Conservation (phyloP, 768 basidiomycete genomes). For the Dacryopinax primogenitus region DNA sequence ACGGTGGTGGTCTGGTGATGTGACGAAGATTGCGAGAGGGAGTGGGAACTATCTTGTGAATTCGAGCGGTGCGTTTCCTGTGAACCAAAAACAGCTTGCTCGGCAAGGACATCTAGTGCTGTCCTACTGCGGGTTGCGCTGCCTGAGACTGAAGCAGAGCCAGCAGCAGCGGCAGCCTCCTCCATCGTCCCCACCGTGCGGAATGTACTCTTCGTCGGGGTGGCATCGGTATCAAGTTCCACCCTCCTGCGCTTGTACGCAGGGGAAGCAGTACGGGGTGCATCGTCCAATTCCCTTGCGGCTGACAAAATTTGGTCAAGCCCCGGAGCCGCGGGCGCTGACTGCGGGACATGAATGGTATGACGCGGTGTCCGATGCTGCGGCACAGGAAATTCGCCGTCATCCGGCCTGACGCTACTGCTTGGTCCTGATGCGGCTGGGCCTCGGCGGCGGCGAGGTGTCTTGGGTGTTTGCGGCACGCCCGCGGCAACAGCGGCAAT, state of each 20-base stretch:
- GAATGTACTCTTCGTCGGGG: not conserved
- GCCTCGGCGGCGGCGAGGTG: slow-evolving; percentile 14
- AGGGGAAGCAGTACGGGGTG: slow-evolving; percentile 44
- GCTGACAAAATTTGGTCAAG: not conserved
- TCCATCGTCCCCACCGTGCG: not conserved
- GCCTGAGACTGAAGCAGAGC: not conserved
- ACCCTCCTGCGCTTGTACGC: slow-evolving; percentile 20
- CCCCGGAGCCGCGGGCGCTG: slow-evolving; percentile 1
- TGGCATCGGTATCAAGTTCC: not conserved
- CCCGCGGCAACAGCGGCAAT: slow-evolving; percentile 12
- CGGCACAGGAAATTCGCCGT: not conserved
- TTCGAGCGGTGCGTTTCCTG: not conserved
- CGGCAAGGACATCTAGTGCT: slow-evolving; percentile 60
- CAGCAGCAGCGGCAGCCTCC: not conserved
- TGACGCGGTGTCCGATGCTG: not conserved
- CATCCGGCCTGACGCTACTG: not conserved
- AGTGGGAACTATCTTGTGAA: not conserved
- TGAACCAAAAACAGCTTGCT: slow-evolving; percentile 41
- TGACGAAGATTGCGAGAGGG: not conserved
- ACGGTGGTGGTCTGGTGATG: not conserved
- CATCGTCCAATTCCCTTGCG: slow-evolving; percentile 4
- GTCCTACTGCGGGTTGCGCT: slow-evolving; percentile 27
- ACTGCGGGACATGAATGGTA: not conserved
- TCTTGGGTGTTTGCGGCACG: slow-evolving; percentile 15
- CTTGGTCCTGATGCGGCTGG: not conserved